phyloP scores from a whole-genome alignment of 805 yeast genomes.

The Metschnikowia kunwiensis region DNA sequence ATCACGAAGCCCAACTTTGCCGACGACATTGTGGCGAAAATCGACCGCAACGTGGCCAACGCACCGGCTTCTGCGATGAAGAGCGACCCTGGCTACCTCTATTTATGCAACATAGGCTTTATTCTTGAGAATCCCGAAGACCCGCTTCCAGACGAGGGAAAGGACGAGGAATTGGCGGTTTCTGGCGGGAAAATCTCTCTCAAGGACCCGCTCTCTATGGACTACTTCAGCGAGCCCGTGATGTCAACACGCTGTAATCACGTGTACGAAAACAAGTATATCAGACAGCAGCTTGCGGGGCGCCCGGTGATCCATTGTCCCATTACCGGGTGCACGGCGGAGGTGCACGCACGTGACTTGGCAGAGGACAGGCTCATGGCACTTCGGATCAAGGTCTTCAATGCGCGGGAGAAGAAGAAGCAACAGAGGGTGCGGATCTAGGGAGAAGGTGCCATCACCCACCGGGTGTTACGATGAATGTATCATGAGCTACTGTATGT shows the following conservation, averaged over 20 bases:
- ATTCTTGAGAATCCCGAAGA: constrained; percentile 58
- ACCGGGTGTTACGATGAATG: too few species aligned
- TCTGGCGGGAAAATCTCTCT: constrained; percentile 71
- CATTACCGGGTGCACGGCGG: constrained; percentile 48
- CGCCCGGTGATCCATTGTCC: constrained; percentile 48
- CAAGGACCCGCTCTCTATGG: constrained; percentile 63
- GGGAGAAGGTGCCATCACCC: too few species aligned
- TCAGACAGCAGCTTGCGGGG: constrained; percentile 30
- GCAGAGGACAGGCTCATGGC: constrained; percentile 52
- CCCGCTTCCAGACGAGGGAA: constrained; percentile 53
- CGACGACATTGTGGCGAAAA: constrained; percentile 9
- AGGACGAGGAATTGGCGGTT: constrained; percentile 60
- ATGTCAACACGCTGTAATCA: constrained; percentile 58
- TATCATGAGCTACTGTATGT: too few species aligned
- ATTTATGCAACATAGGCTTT: constrained; percentile 42
- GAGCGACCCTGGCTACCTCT: constrained; percentile 20
- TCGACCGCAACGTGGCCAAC: too few species aligned
- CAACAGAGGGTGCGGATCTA: constrained; percentile 13
- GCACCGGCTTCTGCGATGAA: constrained; percentile 1
- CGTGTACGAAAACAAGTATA: constrained; percentile 52
- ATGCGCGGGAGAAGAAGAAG: constrained; percentile 18
- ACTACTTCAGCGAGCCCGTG: constrained; percentile 52
- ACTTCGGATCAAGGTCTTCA: constrained; percentile 45
- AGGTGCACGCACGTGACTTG: constrained; percentile 34
- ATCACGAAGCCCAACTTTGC: constrained; percentile 13